Evolutionary conservation across 768 basidiomycete genomes (phyloP), one percentile per base, ranked within the genome.

Genomic region (Hortiboletus campestris): DNA sequence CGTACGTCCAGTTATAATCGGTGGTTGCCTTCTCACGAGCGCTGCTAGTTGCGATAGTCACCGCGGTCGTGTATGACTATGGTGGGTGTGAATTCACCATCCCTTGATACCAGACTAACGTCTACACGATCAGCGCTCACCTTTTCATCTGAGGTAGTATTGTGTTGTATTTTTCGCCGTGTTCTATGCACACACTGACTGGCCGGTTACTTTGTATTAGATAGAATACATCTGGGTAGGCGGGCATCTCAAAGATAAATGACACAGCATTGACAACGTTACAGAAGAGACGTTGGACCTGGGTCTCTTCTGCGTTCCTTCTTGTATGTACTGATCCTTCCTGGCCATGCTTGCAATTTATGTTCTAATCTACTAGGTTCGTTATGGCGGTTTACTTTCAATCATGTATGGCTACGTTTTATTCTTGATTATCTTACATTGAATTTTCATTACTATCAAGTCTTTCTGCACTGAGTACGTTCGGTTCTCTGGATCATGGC

Each of bases 181-280:
- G 2, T 31, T 41, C 34, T 13, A 29, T 28, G 11, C 22, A 2
- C 35, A 40, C 32, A 17, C 20, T 20, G 2, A 8, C 12, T 2
- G 4, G 11, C 19, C 1, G 36, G 17, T 32, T 20, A n/a, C 4
- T 31, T 14, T 16, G 13, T 9, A n/a, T 13, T 22, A 60, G 59
- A 36, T 59, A n/a, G 35, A 51, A 0, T 16, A 60, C 11, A 43
- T 59, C 4, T 60, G 59, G 59, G 59, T 48, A n/a, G 29, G 57
- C 2, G 10, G 9, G 8, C 13, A n/a, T 22, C n/a, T 42, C 25
- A 17, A 25, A 0, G 25, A 13, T 1, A 2, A 3, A 6, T 3
- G 6, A 29, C 36, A 8, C 6, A 11, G 13, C 3, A n/a, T 19
- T 49, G 34, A 59, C 31, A 3, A 11, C 17, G 6, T 22, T 22